Conservation (phyloP, 2,329 filamentous ascomycete species). For the Fusarium globosum region DNA sequence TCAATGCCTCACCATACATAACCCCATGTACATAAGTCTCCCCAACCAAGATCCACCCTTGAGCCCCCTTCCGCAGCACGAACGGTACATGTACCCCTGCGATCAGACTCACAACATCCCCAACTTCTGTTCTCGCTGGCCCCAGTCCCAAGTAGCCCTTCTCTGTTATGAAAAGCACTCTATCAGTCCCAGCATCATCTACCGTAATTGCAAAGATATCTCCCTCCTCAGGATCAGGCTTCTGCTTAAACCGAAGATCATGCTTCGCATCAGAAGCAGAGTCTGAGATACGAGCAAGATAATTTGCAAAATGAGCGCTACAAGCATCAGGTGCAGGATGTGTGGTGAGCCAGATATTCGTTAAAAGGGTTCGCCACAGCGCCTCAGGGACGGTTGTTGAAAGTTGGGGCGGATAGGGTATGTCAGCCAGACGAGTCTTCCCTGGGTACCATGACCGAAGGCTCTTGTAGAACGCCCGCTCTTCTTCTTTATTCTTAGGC, state of each 20-base stretch:
- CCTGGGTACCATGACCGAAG: slow-evolving; percentile 11
- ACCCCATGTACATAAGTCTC: not conserved
- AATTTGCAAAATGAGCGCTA: slow-evolving; percentile 2
- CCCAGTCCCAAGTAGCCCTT: not conserved
- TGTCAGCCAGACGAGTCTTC: not conserved
- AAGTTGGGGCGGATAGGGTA: not conserved
- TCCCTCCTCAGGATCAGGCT: not conserved
- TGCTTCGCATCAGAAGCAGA: not conserved
- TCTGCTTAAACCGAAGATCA: not conserved
- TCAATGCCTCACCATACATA: not conserved
- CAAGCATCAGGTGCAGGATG: slow-evolving; percentile 4
- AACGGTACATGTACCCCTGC: slow-evolving; percentile 8
- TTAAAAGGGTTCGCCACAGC: not conserved
- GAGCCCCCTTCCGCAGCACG: not conserved
- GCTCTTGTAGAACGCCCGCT: not conserved
- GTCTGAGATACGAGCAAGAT: not conserved
- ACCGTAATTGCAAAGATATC: slow-evolving; percentile 14
- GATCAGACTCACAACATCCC: not conserved
- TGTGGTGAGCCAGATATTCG: slow-evolving; percentile 10
- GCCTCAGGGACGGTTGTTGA: not conserved
- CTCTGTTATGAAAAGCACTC: not conserved
- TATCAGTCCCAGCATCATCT: slow-evolving; percentile 6
- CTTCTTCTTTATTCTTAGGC: not conserved
- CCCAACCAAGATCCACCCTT: not conserved
- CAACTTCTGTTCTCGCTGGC: not conserved